These are phyloP conservation scores for Kazachstania martiniae DNA, from an alignment of 805 yeast species.

Conservation along the genomic window DNA sequence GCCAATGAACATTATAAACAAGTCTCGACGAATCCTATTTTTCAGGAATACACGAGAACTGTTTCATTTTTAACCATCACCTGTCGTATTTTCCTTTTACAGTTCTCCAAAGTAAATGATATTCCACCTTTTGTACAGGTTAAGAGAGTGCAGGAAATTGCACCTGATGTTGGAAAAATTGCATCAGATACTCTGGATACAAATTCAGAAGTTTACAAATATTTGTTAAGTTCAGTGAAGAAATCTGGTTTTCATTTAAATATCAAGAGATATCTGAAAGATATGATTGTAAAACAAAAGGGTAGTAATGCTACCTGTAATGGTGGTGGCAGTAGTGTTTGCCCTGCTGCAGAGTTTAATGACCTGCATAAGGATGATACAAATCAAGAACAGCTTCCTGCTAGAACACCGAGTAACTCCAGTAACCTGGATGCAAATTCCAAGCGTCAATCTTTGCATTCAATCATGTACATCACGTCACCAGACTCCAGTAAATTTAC, in stretches of 20 bases:
- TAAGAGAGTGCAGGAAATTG: conserved; percentile 53
- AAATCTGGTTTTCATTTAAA: conserved; percentile 21
- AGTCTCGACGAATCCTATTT: conserved; percentile 8
- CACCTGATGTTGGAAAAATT: conserved; percentile 35
- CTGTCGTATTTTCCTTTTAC: conserved; percentile 9
- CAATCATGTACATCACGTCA: too few relatives aligned
- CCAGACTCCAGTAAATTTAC: too few relatives aligned
- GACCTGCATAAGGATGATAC: too few relatives aligned
- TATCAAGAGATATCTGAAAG: conserved; percentile 5
- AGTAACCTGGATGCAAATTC: too few relatives aligned
- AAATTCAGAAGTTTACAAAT: conserved; percentile 15
- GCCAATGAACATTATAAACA: conserved; percentile 7
- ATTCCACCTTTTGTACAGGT: conserved; percentile 49
- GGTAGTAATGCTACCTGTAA: too few relatives aligned
- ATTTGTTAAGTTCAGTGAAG: conserved; percentile 16
- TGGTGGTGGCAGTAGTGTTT: too few relatives aligned
- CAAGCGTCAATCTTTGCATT: too few relatives aligned
- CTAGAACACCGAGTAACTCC: too few relatives aligned
- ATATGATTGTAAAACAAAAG: not conserved
- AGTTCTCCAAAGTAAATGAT: conserved; percentile 7
- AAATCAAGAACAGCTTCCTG: too few relatives aligned
- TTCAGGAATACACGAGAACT: conserved; percentile 9
- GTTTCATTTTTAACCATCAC: conserved; percentile 12
- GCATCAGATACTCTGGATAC: conserved; percentile 11
- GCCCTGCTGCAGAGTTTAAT: too few relatives aligned